Evolutionary conservation across 371 early-diverging fungal species (phyloP), one percentile per base, ranked within the genome.

Genomic region (Mucor ambiguus): DNA sequence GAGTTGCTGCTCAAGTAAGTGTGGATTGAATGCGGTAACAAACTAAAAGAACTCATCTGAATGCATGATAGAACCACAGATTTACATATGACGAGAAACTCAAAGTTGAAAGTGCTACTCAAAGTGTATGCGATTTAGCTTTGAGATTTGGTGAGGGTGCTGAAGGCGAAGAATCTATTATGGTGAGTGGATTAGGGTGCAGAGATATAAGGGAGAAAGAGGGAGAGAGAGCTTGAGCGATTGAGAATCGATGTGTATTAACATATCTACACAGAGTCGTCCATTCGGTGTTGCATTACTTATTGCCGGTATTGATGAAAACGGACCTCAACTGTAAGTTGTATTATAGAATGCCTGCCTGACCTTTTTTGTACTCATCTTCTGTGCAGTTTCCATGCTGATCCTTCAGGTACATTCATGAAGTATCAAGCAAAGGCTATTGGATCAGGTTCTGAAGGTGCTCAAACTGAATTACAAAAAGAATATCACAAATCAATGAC

Each of bases 201-300:
- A 49, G 26, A 24, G 33, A 41, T 32, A 24, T 30, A 44, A n/a
- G 9, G 0, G 32, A 28, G 26, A n/a, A 22, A 16, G n/a, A 44
- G 38, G 22, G 26, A 46, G 16, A 58, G 3, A 54, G 8, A 37
- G 22, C 16, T 7, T 7, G 49, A 26, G 20, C 11, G 49, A 10
- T 44, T 33, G 33, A 16, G n/a, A 29, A 14, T 30, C 14, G 7
- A 66, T 57, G 41, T 66, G 20, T 61, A 14, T 46, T 52, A 2
- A 12, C 9, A 49, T 61, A 0, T 14, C 18, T 24, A 41, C 18
- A 5, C 75, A 88, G 89, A 94, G 95, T 72, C 89, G 99, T 71
- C 99, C 99, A 35, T 99, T 99, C 80, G 99, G 99, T 69, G 98
- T 99, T 24, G 98, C 99, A 26, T 83, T 99, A 63, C 79, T 99